Conservation (phyloP, 2,329 filamentous ascomycete genomes). For the Ceratocystis alfenasii region DNA sequence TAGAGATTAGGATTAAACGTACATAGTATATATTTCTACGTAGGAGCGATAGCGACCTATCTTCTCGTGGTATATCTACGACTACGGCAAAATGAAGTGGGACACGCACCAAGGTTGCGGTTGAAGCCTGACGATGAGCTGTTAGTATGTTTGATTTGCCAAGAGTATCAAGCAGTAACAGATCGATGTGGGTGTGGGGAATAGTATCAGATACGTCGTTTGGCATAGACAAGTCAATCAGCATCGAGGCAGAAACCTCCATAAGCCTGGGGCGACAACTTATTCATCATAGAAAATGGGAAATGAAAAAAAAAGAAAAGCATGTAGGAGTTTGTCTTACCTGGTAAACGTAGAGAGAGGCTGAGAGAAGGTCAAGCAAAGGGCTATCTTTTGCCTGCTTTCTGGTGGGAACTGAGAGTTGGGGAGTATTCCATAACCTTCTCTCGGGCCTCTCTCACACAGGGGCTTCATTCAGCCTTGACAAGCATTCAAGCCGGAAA, state of each 20-base stretch:
- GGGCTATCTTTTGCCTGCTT: neutral
- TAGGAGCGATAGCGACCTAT: neutral
- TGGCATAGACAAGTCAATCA: conserved; percentile 45
- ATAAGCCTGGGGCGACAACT: conserved; percentile 41
- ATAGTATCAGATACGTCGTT: conserved; percentile 29
- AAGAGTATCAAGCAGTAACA: conserved; percentile 4
- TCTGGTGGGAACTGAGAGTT: neutral
- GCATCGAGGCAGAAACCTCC: conserved; percentile 39
- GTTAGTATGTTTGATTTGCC: conserved; percentile 11
- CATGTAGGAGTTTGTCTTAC: neutral
- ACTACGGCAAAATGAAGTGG: neutral
- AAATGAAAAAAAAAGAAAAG: conserved; percentile 2
- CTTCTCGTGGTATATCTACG: neutral
- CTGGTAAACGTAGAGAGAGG: neutral
- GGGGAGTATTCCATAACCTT: neutral
- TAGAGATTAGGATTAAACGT: conserved; percentile 5
- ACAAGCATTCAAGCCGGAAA: neutral
- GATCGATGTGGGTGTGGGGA: neutral
- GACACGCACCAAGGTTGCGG: too few relatives aligned
- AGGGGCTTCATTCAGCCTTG: neutral
- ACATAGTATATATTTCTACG: conserved; percentile 15
- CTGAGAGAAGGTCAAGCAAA: conserved; percentile 1
- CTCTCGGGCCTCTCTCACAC: neutral
- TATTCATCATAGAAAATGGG: conserved; percentile 33
- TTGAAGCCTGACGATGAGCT: neutral